Conservation (phyloP, 2,329 filamentous ascomycete species). For the Arthroderma sp. region DNA sequence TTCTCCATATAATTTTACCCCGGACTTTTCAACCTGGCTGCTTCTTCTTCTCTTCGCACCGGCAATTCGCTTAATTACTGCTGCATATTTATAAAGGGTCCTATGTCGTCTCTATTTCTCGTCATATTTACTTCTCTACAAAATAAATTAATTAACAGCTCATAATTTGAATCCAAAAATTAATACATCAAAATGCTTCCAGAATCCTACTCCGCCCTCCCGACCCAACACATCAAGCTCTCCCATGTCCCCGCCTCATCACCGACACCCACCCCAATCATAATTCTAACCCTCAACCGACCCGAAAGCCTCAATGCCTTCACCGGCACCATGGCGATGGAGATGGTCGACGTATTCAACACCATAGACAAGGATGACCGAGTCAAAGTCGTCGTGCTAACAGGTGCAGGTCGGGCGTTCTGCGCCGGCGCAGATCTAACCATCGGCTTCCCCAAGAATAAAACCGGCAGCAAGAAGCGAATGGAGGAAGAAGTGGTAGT, state of each 20-base stretch:
- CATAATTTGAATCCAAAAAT: too few species aligned
- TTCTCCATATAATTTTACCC: too few species aligned
- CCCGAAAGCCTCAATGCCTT: slow-evolving; percentile 48
- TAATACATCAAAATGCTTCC: slow-evolving; percentile 12
- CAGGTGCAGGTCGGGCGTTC: slow-evolving; percentile 38
- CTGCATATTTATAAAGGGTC: too few species aligned
- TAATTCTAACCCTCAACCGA: slow-evolving; percentile 40
- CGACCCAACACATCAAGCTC: slow-evolving; percentile 22
- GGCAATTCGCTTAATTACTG: too few species aligned
- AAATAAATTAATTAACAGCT: too few species aligned
- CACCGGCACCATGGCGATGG: slow-evolving; percentile 37
- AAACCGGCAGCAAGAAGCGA: slow-evolving; percentile 1
- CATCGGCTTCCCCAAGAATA: slow-evolving; percentile 30
- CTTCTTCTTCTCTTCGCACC: too few species aligned
- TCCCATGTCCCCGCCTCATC: slow-evolving; percentile 32
- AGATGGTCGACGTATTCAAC: slow-evolving; percentile 30
- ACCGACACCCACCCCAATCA: slow-evolving; percentile 34
- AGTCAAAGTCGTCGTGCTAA: slow-evolving; percentile 43
- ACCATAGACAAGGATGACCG: slow-evolving; percentile 42
- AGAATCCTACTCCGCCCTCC: slow-evolving; percentile 22
- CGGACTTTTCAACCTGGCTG: too few species aligned
- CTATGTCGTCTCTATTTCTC: too few species aligned
- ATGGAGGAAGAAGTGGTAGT: slow-evolving; percentile 23
- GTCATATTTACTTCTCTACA: too few species aligned
- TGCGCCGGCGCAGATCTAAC: slow-evolving; percentile 47